Conservation (phyloP, 2,329 filamentous ascomycete genomes). For the Colletotrichum viniferum region DNA sequence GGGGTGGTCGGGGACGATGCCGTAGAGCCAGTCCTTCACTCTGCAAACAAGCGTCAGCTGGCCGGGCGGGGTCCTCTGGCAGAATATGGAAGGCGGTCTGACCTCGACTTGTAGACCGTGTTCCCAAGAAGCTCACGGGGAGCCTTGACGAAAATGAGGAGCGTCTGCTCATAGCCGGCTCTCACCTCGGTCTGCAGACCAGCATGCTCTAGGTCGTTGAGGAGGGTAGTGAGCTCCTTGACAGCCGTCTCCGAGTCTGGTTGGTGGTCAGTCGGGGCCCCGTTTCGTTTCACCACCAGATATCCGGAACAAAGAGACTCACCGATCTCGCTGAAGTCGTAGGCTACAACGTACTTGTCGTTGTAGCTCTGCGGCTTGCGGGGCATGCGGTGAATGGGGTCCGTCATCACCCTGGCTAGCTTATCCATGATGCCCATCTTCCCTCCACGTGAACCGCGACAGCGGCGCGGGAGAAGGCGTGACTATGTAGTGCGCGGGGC, state of each 20-base stretch:
- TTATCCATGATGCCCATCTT: conserved; percentile 21
- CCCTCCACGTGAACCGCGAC: not conserved
- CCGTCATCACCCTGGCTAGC: conserved; percentile 5
- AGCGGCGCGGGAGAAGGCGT: not conserved
- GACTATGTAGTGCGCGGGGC: conserved; percentile 9
- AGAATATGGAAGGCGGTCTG: not conserved
- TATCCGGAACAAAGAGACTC: conserved; percentile 1
- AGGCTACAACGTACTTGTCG: conserved; percentile 45
- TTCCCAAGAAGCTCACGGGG: conserved; percentile 67
- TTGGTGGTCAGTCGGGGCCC: not conserved
- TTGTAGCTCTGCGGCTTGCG: conserved; percentile 27
- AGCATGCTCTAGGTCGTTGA: conserved; percentile 63
- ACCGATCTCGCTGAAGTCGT: conserved; percentile 41
- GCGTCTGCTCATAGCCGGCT: conserved; percentile 68
- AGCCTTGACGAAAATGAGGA: conserved; percentile 70
- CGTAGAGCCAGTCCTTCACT: conserved; percentile 77
- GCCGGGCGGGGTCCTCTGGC: not conserved
- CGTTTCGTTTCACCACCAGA: not conserved
- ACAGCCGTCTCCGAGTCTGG: conserved; percentile 37
- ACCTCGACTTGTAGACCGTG: conserved; percentile 72
- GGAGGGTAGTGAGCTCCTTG: conserved; percentile 46
- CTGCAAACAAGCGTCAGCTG: conserved; percentile 39
- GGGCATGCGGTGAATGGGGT: conserved; percentile 12
- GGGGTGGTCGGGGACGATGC: conserved; percentile 69
- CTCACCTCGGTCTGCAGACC: conserved; percentile 75